Base-by-base conservation (phyloP, 257 asterid species). In the Plantago elongata region DNA sequence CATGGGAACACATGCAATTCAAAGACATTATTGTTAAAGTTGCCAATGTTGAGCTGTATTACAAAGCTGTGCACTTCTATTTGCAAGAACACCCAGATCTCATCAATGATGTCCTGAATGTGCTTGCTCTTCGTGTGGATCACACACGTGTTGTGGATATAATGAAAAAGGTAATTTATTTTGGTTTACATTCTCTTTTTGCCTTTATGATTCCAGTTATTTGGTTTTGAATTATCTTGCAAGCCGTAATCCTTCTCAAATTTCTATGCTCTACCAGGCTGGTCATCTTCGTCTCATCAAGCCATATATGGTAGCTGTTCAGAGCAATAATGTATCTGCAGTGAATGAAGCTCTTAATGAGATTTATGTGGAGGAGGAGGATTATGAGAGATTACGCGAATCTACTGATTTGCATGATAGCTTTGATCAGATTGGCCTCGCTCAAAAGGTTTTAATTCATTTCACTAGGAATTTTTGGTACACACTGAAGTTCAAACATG, bases 1-100 rank as follows among this genome's bases (percentile, higher is more conserved):
- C 99, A 60, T 93, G 99, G 99, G 99, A 93, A 69, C 99, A 90
- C 74, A 85, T 93, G 99, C 99, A 93, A 75, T 90, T 93, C 84
- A 93, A 90, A 68, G 97, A 93, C 71, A 90, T 90, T 64, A 76
- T 82, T 62, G 97, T 84, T 73, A 93, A 93, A 87, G 99, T 93
- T 68, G 97, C 99, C 58, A 90, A 90, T 60, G 99, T 93, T 71
- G 99, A 93, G 80, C 78, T 93, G 13, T 93, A 93, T 76, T 93
- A 93, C 89, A 93, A 90, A 82, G 97, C 99, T n/a, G 99, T 93
- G 68, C 99, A 93, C 79, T 93, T 93, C 82, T 93, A 93, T 80
- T 77, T 93, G 74, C 87, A 93, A 84, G 99, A 93, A 77, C 99
- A 93, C 67, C 99, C 99, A 54, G 97, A 89, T 75, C 90, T 89